Evolutionary conservation across 2,329 filamentous ascomycete species (phyloP), one percentile per base, ranked within the genome.

Genomic region (Fusarium keratoplasticum): DNA sequence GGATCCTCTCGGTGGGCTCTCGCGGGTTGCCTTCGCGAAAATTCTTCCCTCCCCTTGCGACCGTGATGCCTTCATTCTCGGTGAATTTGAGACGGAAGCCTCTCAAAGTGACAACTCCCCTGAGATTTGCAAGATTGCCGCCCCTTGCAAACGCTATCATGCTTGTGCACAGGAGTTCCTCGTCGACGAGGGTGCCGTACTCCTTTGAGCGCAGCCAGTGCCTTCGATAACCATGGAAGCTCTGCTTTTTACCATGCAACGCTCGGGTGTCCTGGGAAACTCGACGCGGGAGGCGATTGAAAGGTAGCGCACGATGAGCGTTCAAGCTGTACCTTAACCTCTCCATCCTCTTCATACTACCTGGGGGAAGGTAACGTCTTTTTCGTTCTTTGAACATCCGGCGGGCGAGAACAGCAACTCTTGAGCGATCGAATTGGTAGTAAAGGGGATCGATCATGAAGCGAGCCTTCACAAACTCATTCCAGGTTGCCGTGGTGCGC

Each of bases 1-100:
- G 85, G 1, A 95, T 84, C 3, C 84, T 83, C 9, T 80, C 71
- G 0, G 88, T 90, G 3, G 94, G 94, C 60, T 85, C 83, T 35
- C 92, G 80, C 9, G 89, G 87, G 1, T 89, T 91, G 31, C 86
- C 84, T 1, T 74, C 76, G 1, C 84, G 79, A 50, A 89, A 86
- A 2, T 78, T 76, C 33, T 78, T 83, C n/a, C 84, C 82, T 18
- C 80, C 83, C 2, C 66, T 71, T 44, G 85, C 69, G 9, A 69
- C 20, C 11, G 77, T 67, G 1, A 78, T 72, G 5, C 73, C 29
- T 7, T 13, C 47, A n/a, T 76, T 64, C 20, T 77, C 65, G 13
- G 65, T 42, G 13, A 82, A 67, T 7, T 61, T 47, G 59, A 84
- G 77, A 20, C 78, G 77, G 61, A 83, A 83, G 47, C 80, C 80